A percentile compares a stretch with the other conserved stretches of the same genome.
Conservation (phyloP, 116 monocot species). For the Phalaenopsis hybrid region DNA sequence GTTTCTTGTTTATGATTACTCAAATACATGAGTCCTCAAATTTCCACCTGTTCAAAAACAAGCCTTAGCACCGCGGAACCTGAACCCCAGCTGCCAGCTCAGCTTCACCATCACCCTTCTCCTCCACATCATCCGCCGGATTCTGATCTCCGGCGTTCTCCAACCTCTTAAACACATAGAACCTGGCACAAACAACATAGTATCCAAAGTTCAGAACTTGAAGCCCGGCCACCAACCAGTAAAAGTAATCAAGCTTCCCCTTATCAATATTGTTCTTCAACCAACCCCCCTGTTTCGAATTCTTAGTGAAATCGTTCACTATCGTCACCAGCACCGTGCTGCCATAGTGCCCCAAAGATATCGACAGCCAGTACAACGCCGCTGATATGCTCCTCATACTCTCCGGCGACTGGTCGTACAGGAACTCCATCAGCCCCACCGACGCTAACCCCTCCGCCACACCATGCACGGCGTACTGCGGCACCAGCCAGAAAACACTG, state of each 20-base stretch:
- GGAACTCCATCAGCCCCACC: conserved; percentile 78
- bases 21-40: too few relatives aligned
- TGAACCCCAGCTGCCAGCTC: not conserved
- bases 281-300: conserved; percentile 25
- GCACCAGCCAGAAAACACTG: conserved; percentile 66
- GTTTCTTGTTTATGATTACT: too few relatives aligned
- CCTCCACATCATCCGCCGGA: not conserved
- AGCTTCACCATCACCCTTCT: conserved; percentile 19
- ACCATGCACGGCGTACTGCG: conserved; percentile 71
- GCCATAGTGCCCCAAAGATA: conserved; percentile 44
- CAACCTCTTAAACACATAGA: conserved; percentile 19
- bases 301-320: conserved; percentile 36
- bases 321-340: conserved; percentile 49
- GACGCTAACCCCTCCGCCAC: conserved; percentile 56
- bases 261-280: conserved; percentile 38
- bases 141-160: not conserved
- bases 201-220: conserved; percentile 37
- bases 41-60: too few relatives aligned
- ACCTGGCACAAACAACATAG: conserved; percentile 15
- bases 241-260: conserved; percentile 35
- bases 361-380: conserved; percentile 56
- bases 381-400: conserved; percentile 72
- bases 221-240: conserved; percentile 30
- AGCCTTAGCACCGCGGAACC: too few relatives aligned
- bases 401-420: conserved; percentile 87